A percentile compares a stretch with the other conserved stretches of the same genome.
These are phyloP conservation scores for Mimosa bimucronata DNA, from an alignment of 306 rosid species.

Conservation along the genomic window DNA sequence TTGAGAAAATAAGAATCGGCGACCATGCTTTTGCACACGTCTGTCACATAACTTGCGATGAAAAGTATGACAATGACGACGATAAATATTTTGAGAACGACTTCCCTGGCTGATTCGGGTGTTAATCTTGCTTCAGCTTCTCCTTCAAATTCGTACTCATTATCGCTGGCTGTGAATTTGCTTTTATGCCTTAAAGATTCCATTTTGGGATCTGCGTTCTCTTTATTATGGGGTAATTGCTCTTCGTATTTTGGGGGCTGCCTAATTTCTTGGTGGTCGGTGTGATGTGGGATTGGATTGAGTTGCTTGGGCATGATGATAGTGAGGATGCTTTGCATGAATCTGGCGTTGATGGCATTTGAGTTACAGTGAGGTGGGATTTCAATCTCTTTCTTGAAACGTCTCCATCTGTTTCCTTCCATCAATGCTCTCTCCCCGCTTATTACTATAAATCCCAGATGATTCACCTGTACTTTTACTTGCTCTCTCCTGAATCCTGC, in stretches of 20 bases:
- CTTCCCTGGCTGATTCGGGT: slow-evolving; percentile 42
- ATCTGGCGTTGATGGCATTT: slow-evolving; percentile 41
- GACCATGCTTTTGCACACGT: slow-evolving; percentile 41
- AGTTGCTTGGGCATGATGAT: slow-evolving; percentile 45
- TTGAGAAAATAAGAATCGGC: slow-evolving; percentile 44
- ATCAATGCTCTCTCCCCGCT: slow-evolving; percentile 35
- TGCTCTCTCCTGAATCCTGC: slow-evolving; percentile 55
- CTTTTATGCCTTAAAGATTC: neutral
- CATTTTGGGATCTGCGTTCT: neutral
- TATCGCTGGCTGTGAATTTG: neutral
- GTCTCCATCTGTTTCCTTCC: slow-evolving; percentile 46
- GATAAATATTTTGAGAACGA: slow-evolving; percentile 47
- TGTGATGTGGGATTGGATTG: neutral
- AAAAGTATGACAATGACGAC: slow-evolving; percentile 45
- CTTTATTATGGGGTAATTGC: too few relatives aligned
- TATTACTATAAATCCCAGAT: slow-evolving; percentile 46
- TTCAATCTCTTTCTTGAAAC: slow-evolving; percentile 50
- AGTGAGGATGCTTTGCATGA: slow-evolving; percentile 40
- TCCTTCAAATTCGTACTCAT: neutral
- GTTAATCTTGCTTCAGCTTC: slow-evolving; percentile 1
- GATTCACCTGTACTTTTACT: slow-evolving; percentile 44
- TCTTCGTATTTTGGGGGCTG: slow-evolving; percentile 7
- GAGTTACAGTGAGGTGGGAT: slow-evolving; percentile 38
- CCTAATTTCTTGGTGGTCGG: neutral
- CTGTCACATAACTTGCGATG: slow-evolving; percentile 39